phyloP scores from a whole-genome alignment of 2,329 filamentous ascomycete genomes.

The Raffaelea albimanens region DNA sequence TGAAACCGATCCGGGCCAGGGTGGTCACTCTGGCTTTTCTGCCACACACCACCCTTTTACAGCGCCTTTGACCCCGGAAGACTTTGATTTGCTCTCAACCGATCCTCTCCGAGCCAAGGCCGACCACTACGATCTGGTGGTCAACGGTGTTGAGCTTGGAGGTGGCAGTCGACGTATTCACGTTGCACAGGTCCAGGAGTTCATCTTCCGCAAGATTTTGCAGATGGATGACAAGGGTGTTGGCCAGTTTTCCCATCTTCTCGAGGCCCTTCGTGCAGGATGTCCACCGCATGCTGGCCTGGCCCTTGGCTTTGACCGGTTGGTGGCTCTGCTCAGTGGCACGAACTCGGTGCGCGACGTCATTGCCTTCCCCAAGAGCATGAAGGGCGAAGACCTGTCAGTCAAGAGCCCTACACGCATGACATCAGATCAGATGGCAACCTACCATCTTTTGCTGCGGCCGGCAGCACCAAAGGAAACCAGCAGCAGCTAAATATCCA shows the following conservation, averaged over 20 bases:
- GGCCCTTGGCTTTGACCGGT: conserved; percentile 81
- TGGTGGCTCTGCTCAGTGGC: conserved; percentile 71
- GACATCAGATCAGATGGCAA: conserved; percentile 43
- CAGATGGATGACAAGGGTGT: conserved; percentile 65
- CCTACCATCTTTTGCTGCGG: conserved; percentile 31
- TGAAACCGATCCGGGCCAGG: conserved; percentile 64
- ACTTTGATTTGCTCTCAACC: conserved; percentile 64
- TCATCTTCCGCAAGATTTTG: conserved; percentile 74
- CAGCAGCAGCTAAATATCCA: too few species aligned
- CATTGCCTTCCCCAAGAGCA: conserved; percentile 93
- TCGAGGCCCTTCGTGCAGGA: conserved; percentile 71
- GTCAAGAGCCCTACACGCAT: conserved; percentile 68
- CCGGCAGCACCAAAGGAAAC: not conserved
- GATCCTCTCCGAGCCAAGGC: conserved; percentile 65
- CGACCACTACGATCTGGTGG: conserved; percentile 90
- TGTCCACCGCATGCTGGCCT: conserved; percentile 94
- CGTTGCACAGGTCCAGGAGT: conserved; percentile 70
- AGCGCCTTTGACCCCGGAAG: conserved; percentile 61
- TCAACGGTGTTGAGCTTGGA: conserved; percentile 91
- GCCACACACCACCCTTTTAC: conserved; percentile 96
- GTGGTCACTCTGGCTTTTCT: conserved; percentile 67
- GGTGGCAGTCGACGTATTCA: conserved; percentile 93
- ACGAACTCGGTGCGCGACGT: conserved; percentile 78
- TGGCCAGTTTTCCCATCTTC: conserved; percentile 74
- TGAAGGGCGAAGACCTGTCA: conserved; percentile 77